Evolutionary conservation across 2,329 filamentous ascomycete species (phyloP).

Genomic region (Xylariales sp.): DNA sequence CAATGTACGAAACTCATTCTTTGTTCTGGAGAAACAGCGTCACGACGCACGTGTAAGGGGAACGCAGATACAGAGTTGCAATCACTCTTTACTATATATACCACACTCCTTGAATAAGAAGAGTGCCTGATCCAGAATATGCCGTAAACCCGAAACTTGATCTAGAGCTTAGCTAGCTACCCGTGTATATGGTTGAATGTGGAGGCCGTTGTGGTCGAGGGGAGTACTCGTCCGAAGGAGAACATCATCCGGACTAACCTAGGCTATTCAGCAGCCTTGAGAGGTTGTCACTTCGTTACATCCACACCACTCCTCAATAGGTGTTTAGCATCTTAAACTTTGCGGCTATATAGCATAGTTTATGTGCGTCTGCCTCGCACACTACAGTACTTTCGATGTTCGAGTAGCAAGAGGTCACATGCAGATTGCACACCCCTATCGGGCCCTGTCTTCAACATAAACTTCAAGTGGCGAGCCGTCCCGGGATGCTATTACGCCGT

Average conservation of each 20-base stretch:
- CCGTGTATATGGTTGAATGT: neutral
- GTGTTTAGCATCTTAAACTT: neutral
- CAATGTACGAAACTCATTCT: no score
- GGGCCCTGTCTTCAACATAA: neutral
- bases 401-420: neutral
- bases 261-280: neutral
- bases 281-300: neutral
- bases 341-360: neutral
- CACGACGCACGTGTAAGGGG: neutral
- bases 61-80: neutral
- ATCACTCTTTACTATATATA: slow-evolving; percentile 13
- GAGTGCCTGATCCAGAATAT: neutral
- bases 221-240: neutral
- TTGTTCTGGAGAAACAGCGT: neutral
- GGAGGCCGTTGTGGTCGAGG: no score
- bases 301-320: neutral
- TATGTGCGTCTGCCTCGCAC: neutral
- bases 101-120: neutral
- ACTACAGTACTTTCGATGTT: neutral
- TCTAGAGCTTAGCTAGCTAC: neutral
- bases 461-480: neutral
- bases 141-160: no score
- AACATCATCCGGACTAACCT: neutral
- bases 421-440: neutral
- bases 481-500: neutral